phyloP scores from a whole-genome alignment of 192 early-diverging fungal species.

The Jimgerdemannia lactiflua region DNA sequence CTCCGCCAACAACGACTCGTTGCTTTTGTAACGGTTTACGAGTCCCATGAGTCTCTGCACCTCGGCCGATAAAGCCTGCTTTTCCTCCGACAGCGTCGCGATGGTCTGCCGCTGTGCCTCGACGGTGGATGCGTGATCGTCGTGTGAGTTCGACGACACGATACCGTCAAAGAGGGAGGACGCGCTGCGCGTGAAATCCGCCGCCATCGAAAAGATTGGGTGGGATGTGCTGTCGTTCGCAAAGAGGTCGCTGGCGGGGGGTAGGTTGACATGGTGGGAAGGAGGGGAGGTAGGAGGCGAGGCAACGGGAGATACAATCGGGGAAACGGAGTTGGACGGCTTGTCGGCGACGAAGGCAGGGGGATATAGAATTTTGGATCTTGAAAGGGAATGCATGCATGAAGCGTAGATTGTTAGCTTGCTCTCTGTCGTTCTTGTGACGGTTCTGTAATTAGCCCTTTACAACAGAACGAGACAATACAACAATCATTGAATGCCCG shows the following conservation, averaged over 20 bases:
- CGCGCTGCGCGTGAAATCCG: not conserved
- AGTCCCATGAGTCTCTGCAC: not conserved
- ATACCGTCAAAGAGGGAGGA: not conserved
- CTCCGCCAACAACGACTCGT: not conserved
- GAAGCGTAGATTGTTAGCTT: not conserved
- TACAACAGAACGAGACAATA: not conserved
- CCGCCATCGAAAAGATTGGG: not conserved
- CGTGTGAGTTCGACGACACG: not conserved
- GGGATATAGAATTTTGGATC: not conserved
- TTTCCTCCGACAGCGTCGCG: not conserved
- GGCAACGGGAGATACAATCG: not conserved
- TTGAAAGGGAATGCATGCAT: not conserved
- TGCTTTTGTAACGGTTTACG: not conserved
- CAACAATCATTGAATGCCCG: not conserved
- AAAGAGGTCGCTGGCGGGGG: not conserved
- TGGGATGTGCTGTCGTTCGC: not conserved
- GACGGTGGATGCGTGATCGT: not conserved
- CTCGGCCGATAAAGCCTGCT: not conserved
- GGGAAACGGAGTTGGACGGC: too few relatives aligned
- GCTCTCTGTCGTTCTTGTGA: not conserved
- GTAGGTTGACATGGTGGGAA: not conserved
- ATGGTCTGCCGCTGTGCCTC: not conserved
- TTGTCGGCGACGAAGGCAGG: not conserved
- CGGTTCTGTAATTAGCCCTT: too few relatives aligned
- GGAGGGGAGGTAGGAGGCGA: not conserved